Percentiles rank a stretch among this genome's conserved stretches.
Conservation (phyloP, 169 alveolate genomes). For the Amoebophrya sp. region DNA sequence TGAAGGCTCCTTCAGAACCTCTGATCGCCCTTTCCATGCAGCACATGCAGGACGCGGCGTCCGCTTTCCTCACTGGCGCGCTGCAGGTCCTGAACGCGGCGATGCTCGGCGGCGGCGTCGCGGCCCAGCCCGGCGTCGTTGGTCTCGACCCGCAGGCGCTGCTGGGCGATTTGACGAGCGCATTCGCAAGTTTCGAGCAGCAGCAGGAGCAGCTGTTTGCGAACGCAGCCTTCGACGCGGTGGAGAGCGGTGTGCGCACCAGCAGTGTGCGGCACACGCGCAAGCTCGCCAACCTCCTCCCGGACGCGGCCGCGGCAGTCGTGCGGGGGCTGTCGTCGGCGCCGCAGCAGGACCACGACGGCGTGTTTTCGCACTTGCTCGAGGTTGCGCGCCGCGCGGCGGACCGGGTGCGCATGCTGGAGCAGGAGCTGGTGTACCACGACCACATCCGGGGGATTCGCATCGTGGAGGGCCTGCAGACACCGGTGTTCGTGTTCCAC, state of each 20-base stretch:
- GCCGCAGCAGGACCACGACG: neutral
- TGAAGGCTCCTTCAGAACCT: too few relatives aligned
- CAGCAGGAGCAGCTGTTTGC: neutral
- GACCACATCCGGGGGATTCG: neutral
- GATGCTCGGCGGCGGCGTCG: too few relatives aligned
- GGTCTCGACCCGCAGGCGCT: too few relatives aligned
- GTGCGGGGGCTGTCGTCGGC: neutral
- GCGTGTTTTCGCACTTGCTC: too few relatives aligned
- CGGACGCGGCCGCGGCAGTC: neutral
- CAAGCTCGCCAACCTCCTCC: neutral
- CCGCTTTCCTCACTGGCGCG: too few relatives aligned
- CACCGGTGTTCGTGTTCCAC: neutral
- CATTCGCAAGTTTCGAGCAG: neutral
- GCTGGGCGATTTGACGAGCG: too few relatives aligned
- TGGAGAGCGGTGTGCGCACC: neutral
- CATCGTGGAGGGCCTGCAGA: neutral
- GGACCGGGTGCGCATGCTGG: neutral
- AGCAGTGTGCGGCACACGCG: neutral
- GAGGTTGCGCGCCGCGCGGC: neutral
- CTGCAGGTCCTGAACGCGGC: too few relatives aligned
- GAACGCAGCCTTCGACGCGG: neutral
- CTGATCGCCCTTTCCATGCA: too few relatives aligned
- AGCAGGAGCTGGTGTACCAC: neutral
- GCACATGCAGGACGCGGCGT: too few relatives aligned
- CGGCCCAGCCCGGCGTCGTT: too few relatives aligned